These are phyloP conservation scores for Aechmea fasciata DNA, from an alignment of 176 grass and related monocot species.

Conservation along the genomic window DNA sequence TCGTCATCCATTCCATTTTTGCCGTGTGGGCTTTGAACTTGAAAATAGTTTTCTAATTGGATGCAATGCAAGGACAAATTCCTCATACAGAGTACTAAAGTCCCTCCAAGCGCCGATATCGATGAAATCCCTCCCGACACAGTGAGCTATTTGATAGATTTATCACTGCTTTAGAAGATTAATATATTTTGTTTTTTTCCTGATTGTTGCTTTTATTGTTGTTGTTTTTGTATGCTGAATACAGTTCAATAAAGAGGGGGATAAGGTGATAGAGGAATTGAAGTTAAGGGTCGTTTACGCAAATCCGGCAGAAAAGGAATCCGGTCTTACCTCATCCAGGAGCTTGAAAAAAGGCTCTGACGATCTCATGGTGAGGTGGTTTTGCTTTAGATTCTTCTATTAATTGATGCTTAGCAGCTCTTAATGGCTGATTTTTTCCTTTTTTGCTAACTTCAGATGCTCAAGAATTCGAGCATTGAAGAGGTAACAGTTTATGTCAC, in stretches of 20 bases:
- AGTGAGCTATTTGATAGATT: conserved; percentile 20
- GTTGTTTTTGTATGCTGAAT: conserved; percentile 19
- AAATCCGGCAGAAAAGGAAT: conserved; percentile 38
- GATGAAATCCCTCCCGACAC: conserved; percentile 86
- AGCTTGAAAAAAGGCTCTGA: conserved; percentile 23
- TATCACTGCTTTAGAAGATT: not conserved
- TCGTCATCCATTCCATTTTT: too few species aligned
- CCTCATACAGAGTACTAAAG: conserved; percentile 91
- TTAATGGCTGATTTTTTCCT: conserved; percentile 22
- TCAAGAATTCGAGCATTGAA: conserved; percentile 72
- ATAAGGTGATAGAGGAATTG: conserved; percentile 88
- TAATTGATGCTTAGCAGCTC: conserved; percentile 8
- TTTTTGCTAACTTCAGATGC: conserved; percentile 44
- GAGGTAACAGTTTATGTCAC: conserved; percentile 37
- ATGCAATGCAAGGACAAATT: conserved; percentile 98
- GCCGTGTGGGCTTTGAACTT: too few species aligned
- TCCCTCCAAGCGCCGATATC: conserved; percentile 56
- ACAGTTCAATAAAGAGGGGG: conserved; percentile 83
- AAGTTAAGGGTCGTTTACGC: conserved; percentile 88
- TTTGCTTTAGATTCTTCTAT: not conserved
- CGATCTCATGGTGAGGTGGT: conserved; percentile 50
- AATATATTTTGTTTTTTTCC: not conserved
- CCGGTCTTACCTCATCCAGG: conserved; percentile 45
- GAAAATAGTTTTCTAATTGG: too few species aligned
- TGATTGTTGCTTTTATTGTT: not conserved